Conservation (phyloP, 495 filamentous ascomycete species). For the Aspergillus mulundensis region DNA sequence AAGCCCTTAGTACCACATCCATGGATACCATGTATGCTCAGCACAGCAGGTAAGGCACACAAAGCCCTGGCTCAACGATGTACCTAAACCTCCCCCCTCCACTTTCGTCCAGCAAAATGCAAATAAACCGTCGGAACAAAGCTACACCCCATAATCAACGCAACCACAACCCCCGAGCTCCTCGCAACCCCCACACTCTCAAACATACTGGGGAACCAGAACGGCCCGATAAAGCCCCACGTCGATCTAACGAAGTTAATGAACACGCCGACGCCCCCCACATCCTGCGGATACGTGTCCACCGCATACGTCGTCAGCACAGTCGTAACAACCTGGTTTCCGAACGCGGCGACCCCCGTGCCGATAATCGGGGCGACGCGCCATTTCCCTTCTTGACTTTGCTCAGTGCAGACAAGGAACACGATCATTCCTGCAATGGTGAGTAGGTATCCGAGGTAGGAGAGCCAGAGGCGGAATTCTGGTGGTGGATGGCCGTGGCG, state of each 20-base stretch:
- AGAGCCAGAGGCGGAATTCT: constrained; percentile 51
- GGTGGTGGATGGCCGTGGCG: constrained; percentile 24
- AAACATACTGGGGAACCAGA: constrained; percentile 53
- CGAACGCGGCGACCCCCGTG: constrained; percentile 47
- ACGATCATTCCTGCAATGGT: constrained; percentile 47
- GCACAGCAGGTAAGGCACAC: no score
- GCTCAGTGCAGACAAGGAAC: constrained; percentile 45
- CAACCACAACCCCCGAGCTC: constrained; percentile 40
- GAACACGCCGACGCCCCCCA: constrained; percentile 52
- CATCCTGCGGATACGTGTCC: constrained; percentile 48
- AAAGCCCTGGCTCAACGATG: no score
- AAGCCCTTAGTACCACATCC: no score
- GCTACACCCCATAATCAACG: constrained; percentile 40
- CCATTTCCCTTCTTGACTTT: constrained; percentile 38
- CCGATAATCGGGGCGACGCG: constrained; percentile 48
- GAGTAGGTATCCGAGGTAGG: constrained; percentile 46
- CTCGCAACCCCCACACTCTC: constrained; percentile 41
- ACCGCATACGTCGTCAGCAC: constrained; percentile 55
- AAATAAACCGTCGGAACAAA: constrained; percentile 40
- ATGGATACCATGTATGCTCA: no score
- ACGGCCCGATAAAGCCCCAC: constrained; percentile 58
- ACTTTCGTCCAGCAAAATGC: constrained; percentile 27
- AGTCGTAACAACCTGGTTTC: constrained; percentile 57
- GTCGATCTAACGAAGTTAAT: constrained; percentile 53
- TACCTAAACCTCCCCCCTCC: not conserved